Conservation (phyloP, 2,329 filamentous ascomycete species). For the Epichloe gansuensis region DNA sequence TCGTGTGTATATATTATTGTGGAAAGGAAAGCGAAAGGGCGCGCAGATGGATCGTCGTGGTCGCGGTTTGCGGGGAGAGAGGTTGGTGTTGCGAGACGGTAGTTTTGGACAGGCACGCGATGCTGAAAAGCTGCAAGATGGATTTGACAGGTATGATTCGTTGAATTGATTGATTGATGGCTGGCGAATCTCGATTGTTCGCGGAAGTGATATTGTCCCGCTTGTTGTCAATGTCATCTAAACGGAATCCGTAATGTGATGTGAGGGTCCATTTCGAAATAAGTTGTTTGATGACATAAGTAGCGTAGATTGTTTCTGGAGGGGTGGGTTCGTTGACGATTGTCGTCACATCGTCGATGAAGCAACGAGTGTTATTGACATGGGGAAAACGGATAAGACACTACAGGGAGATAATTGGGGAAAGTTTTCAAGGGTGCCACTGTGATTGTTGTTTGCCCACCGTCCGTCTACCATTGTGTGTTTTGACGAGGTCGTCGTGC, state of each 20-base stretch:
- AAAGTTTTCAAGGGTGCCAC: no score
- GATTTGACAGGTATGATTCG: no score
- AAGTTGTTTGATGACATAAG: constrained; percentile 27
- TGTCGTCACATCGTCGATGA: background rate
- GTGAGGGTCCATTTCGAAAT: no score
- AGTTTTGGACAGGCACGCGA: background rate
- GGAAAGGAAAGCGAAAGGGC: background rate
- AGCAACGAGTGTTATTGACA: background rate
- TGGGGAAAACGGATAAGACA: background rate
- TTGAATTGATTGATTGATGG: no score
- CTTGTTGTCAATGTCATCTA: no score
- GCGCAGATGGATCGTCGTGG: background rate
- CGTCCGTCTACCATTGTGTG: background rate
- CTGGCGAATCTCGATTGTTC: no score
- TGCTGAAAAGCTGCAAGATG: no score
- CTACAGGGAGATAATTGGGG: background rate
- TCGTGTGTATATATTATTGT: no score
- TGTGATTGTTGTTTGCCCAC: background rate
- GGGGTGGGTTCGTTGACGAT: background rate
- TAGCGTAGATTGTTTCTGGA: constrained; percentile 51
- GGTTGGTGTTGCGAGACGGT: background rate
- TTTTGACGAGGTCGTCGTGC: background rate
- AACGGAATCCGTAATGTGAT: no score
- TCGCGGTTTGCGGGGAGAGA: no score
- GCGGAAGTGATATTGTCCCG: no score